Base-by-base conservation (phyloP, 371 early-diverging fungal species). In the Sporodiniella umbellata region DNA sequence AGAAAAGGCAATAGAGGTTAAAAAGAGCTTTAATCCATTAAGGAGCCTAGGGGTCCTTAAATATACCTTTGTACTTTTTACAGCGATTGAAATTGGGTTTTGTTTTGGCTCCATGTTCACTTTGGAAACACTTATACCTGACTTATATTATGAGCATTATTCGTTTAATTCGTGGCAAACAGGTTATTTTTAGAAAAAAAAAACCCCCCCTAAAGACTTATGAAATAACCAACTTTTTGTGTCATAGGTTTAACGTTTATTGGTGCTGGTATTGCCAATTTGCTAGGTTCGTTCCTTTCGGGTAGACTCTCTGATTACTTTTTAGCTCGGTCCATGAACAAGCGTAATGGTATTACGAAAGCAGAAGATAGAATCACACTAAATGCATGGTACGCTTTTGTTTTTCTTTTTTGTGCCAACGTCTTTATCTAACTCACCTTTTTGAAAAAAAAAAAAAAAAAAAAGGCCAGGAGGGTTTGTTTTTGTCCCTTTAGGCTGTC, bases 401-500 rank as follows among this genome's bases (percentile, higher is more conserved):
- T 38, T 24, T 45, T 15, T 35, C 19, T n/a, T n/a, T 49, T 49
- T 40, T 39, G 4, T 15, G 3, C 15, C 14, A 21, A 11, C 17
- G 6, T 42, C 12, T 42, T 42, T 42, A 8, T 21, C 7, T 42
- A 11, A 31, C n/a, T n/a, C n/a, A n/a, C n/a, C n/a, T n/a, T n/a
- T n/a, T 12, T 10, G 23, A 42, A 43, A 33, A 50, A 52, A 51
- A n/a, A n/a, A n/a, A n/a, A n/a, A n/a, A n/a, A n/a, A n/a, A n/a
- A n/a, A n/a, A n/a, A 78, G 80, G 74, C 64, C 75, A 6, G 78
- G 72, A 21, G 80, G 78, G 3, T 74, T 74, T 38, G 21, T 75
- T 12, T 53, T 79, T 7, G 68, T 83, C 4, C 83, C 83, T 12
- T 35, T 76, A 0, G 81, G 81, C 2, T 62, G 73, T 0, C 60